Evolutionary conservation across 2,329 filamentous ascomycete genomes (phyloP), one percentile per base, ranked within the genome.

Genomic region (Pseudocercospora fijiensis): DNA sequence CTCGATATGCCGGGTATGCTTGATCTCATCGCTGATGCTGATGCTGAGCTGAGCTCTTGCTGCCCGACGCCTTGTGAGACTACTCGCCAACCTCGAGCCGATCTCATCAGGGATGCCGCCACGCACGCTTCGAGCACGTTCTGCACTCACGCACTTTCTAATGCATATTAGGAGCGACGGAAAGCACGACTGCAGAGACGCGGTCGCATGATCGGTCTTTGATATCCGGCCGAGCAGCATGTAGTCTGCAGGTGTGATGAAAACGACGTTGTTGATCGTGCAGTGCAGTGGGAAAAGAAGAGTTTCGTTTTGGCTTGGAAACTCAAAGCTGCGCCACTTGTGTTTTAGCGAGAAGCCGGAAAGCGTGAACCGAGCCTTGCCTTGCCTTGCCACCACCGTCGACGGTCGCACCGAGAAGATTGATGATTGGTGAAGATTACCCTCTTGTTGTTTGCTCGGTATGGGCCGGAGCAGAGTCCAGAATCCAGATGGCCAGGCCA

Each of bases 21-120:
- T 47, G 43, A 47, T 47, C 18, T 47, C 18, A 24, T 26, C 49
- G 24, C 49, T 53, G 24, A 51, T 22, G 20, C 18, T 53, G n/a
- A n/a, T n/a, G n/a, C n/a, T n/a, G n/a, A n/a, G 33, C 22, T 24
- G 52, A n/a, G 52, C 26, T 56, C 52, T 56, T 30, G 52, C 16
- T 56, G 52, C 52, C 52, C 28, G 52, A 56, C 24, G 49, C 49
- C 16, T 3, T 52, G 49, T 28, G 49, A 52, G 49, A 24, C 49
- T 52, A 24, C 49, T 52, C 49, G 22, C 49, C 49, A 52, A 27
- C 49, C 24, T 37, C 33, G 33, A 37, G 33, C 33, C 33, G 33
- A 37, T n/a, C n/a, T 37, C 49, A 52, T n/a, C 49, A 52, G 49
- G 49, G 49, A 52, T 52, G 49, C 16, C 20, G 16, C 26, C 6